Conservation (phyloP, 176 grass and related monocot species). For the Canna indica region DNA sequence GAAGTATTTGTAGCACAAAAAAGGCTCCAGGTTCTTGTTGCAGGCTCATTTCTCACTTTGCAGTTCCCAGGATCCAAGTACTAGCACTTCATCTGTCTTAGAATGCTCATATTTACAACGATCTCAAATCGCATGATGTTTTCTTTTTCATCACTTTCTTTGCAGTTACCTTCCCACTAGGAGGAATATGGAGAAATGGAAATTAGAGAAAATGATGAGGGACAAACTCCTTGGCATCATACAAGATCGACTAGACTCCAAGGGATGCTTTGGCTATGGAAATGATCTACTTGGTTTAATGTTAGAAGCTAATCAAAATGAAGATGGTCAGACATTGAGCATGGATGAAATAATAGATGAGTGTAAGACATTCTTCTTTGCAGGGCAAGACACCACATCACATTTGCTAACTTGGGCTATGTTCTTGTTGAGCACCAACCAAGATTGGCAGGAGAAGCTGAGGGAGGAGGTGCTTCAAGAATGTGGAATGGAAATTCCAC, state of each 20-base stretch:
- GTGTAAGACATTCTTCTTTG: constrained; percentile 17
- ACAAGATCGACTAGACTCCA: not conserved
- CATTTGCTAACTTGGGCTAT: constrained; percentile 9
- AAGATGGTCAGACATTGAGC: not conserved
- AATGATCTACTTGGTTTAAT: constrained; percentile 7
- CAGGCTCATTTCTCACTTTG: not conserved
- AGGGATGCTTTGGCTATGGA: not conserved
- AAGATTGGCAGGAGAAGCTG: constrained; percentile 8
- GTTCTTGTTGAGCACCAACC: constrained; percentile 3
- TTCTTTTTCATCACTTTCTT: not conserved
- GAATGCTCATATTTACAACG: not conserved
- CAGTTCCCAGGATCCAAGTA: not conserved
- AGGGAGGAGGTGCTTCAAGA: not conserved
- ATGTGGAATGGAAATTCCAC: not conserved
- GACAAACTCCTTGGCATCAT: constrained; percentile 4
- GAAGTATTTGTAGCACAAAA: constrained; percentile 1
- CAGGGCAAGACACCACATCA: not conserved
- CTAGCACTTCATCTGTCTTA: not conserved
- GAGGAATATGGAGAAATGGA: not conserved
- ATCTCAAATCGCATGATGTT: not conserved
- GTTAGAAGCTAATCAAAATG: not conserved
- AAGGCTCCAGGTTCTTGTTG: not conserved
- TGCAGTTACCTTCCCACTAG: not conserved
- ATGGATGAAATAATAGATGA: constrained; percentile 8
- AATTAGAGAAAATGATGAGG: not conserved